Evolutionary conservation across 371 early-diverging fungal genomes (phyloP).

Genomic region (Mucor mucedo): DNA sequence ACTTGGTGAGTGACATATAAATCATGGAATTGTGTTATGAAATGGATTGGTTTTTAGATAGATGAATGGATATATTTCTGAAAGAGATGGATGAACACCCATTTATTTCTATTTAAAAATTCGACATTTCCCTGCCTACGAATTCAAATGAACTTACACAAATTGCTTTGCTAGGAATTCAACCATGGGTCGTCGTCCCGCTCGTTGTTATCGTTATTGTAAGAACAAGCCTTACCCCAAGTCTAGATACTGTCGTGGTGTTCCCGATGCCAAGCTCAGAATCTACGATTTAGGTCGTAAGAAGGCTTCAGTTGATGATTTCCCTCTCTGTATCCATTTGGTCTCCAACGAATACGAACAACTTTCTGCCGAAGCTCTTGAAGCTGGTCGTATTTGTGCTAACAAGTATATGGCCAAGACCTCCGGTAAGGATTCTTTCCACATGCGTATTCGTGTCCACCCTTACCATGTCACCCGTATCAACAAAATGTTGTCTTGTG

Average conservation of each 20-base stretch:
- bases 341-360: constrained; percentile 99
- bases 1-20: constrained; percentile 31
- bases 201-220: constrained; percentile 99
- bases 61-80: constrained; percentile 12
- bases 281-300: constrained; percentile 99
- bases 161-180: constrained; percentile 1
- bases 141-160: constrained; percentile 1
- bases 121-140: not conserved
- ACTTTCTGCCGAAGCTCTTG: constrained; percentile 99
- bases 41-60: constrained; percentile 13
- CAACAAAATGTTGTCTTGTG: constrained; percentile 99
- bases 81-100: constrained; percentile 1
- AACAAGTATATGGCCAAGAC: constrained; percentile 99
- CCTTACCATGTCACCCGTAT: constrained; percentile 99
- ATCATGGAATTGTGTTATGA: not conserved
- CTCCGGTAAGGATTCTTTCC: constrained; percentile 99
- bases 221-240: constrained; percentile 99
- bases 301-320: constrained; percentile 98
- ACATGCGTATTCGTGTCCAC: constrained; percentile 99
- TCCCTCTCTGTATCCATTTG: constrained; percentile 97
- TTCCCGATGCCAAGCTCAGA: constrained; percentile 98
- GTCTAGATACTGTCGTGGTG: constrained; percentile 99
- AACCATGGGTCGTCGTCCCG: constrained; percentile 94
- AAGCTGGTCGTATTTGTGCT: constrained; percentile 99
- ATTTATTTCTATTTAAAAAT: not conserved